Conservation (phyloP, 2,329 filamentous ascomycete species). For the Calycina marina region DNA sequence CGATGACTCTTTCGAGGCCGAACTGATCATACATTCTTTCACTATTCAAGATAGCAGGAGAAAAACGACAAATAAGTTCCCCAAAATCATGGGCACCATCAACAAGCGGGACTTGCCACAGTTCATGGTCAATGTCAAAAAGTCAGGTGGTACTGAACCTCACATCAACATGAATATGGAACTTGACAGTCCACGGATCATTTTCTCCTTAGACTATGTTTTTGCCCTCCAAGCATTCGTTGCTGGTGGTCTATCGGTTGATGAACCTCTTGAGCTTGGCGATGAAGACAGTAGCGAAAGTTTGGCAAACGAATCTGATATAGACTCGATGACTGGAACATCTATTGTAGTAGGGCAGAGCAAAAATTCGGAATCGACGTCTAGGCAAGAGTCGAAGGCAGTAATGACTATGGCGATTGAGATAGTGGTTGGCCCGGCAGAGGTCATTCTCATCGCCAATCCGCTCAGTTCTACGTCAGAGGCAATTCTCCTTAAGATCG, state of each 20-base stretch:
- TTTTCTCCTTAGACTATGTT: slow-evolving; percentile 90
- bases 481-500: slow-evolving; percentile 86
- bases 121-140: slow-evolving; percentile 93
- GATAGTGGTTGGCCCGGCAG: slow-evolving; percentile 88
- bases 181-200: slow-evolving; percentile 85
- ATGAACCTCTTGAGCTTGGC: slow-evolving; percentile 39
- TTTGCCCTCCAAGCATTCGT: slow-evolving; percentile 79
- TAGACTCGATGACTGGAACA: slow-evolving; percentile 31
- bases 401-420: slow-evolving; percentile 70
- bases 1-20: slow-evolving; percentile 81
- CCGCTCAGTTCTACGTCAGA: slow-evolving; percentile 81
- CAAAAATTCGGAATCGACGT: slow-evolving; percentile 15
- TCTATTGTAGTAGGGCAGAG: slow-evolving; percentile 6
- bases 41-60: slow-evolving; percentile 88
- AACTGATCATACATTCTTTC: slow-evolving; percentile 85
- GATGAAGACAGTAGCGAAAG: slow-evolving; percentile 38
- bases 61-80: slow-evolving; percentile 84
- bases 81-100: slow-evolving; percentile 93
- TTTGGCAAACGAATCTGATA: slow-evolving; percentile 42
- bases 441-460: slow-evolving; percentile 92
- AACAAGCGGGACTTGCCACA: slow-evolving; percentile 87
- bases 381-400: slow-evolving; percentile 18
- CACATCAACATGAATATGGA: slow-evolving; percentile 83
- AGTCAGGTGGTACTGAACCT: slow-evolving; percentile 70
- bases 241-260: slow-evolving; percentile 52